Evolutionary conservation across 768 basidiomycete species (phyloP), one percentile per base, ranked within the genome.

Genomic region (Panellus pusillus): DNA sequence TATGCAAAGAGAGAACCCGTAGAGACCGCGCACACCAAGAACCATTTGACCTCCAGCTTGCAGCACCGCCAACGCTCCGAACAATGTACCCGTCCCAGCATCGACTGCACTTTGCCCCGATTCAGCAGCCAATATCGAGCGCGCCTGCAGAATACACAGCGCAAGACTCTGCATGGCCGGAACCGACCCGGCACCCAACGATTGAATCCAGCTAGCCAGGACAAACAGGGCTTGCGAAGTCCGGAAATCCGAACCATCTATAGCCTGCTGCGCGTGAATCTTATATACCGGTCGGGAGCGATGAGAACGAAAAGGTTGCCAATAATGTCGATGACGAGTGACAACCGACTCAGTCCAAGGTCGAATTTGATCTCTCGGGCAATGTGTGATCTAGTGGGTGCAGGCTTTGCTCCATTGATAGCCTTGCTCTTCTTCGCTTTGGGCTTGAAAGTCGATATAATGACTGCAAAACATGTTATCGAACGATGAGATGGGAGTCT

Each of bases 161-260:
- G 87, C 87, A 47, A 93, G 72, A 62, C 87, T 89, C 46, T 90
- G 86, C 37, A 81, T 70, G 7, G 86, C 83, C 24, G 91, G 90
- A 31, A 78, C 68, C 24, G 80, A 72, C 3, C 89, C 91, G 15
- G 81, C 77, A 14, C 86, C 86, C 45, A 89, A 68, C 45, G 79
- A 78, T 44, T 79, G 77, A 63, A 91, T 60, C 8, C 78, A 77
- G 13, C 84, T 84, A 13, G 84, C 78, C 5, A 78, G 68, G 6
- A 89, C 74, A 66, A 93, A 93, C 49, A 83, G 52, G 15, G 72
- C 63, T 60, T 83, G 74, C 28, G 59, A 60, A 27, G 38, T 50
- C 55, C 50, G 59, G 51, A 60, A 51, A 12, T 47, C 18, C 2
- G 59, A 40, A 11, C 44, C 44, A 32, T 31, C 24, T 24, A 24